Conservation (phyloP, 2,329 filamentous ascomycete genomes). For the Fusarium sp. region DNA sequence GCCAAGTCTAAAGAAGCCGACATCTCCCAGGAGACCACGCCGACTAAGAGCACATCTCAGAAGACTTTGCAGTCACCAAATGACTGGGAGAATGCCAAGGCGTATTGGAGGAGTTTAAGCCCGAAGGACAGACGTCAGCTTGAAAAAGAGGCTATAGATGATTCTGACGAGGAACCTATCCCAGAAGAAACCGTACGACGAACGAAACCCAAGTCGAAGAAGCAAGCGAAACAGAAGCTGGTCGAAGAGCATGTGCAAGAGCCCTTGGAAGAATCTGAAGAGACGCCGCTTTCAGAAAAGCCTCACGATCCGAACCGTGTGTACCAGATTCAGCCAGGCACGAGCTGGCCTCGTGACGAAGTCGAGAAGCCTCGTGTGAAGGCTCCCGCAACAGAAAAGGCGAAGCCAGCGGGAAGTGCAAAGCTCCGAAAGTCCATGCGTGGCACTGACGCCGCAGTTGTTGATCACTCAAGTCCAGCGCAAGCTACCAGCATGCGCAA, state of each 20-base stretch:
- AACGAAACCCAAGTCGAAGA: constrained; percentile 50
- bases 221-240: constrained; percentile 56
- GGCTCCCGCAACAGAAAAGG: constrained; percentile 4
- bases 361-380: constrained; percentile 20
- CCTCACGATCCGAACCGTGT: constrained; percentile 44
- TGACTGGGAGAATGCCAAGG: constrained; percentile 78
- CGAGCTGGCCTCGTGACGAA: constrained; percentile 49
- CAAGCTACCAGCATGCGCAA: constrained; percentile 53
- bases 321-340: constrained; percentile 60
- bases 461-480: constrained; percentile 20
- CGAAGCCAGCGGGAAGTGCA: constrained; percentile 11
- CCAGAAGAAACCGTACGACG: constrained; percentile 48
- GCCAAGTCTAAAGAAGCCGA: constrained; percentile 39
- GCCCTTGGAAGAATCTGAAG: constrained; percentile 11
- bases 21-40: constrained; percentile 6
- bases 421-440: constrained; percentile 66
- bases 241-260: constrained; percentile 22
- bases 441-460: constrained; percentile 46
- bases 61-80: constrained; percentile 47
- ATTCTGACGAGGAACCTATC: constrained; percentile 64
- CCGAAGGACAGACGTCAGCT: constrained; percentile 74
- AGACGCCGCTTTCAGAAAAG: constrained; percentile 27
- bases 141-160: constrained; percentile 70
- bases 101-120: constrained; percentile 78
- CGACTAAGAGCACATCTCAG: neutral